phyloP scores from a whole-genome alignment of 768 basidiomycete genomes.

The Kwoniella botswanensis region DNA sequence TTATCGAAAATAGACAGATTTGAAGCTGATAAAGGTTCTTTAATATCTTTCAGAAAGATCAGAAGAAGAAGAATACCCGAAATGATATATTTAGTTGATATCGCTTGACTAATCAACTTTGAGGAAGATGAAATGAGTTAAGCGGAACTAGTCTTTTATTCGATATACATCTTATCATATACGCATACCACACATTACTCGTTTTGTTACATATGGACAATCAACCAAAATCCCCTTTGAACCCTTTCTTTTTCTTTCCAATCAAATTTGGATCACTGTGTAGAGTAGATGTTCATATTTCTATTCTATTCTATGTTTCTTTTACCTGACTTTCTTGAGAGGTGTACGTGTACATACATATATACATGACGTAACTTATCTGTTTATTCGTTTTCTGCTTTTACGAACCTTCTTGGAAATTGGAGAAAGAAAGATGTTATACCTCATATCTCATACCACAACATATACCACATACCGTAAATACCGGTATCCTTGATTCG shows the following conservation, averaged over 20 bases:
- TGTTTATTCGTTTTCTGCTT: no score
- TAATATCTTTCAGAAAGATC: no score
- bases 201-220: constrained; percentile 11
- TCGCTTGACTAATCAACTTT: no score
- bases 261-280: neutral
- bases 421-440: no score
- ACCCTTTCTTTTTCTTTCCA: neutral
- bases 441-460: no score
- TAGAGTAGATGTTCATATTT: neutral
- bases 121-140: neutral
- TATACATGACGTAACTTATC: neutral
- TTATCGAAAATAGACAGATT: no score
- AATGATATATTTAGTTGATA: no score
- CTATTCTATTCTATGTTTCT: neutral
- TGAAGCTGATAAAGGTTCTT: no score
- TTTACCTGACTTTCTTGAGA: constrained; percentile 2
- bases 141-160: neutral
- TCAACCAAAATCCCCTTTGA: neutral
- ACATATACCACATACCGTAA: no score
- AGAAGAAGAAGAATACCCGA: no score
- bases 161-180: neutral
- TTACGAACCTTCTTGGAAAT: no score
- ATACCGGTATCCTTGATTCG: no score
- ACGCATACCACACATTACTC: neutral
- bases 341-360: constrained; percentile 1